phyloP scores from a whole-genome alignment of 768 basidiomycete genomes.

The Boletus vermiculosoides region DNA sequence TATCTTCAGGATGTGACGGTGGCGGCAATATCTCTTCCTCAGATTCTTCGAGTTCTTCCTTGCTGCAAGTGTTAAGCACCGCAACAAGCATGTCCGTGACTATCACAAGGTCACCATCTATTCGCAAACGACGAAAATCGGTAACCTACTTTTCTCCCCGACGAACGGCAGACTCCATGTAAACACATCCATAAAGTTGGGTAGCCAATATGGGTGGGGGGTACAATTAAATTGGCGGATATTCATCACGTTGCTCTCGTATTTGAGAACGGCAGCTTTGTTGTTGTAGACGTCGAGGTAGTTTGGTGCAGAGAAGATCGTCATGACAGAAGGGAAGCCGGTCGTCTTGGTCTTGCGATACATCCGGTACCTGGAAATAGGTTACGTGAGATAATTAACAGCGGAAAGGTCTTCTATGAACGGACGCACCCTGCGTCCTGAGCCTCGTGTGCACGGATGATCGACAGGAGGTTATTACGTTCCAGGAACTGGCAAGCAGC shows the following conservation, averaged over 20 bases:
- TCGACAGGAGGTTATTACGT: conserved; percentile 92
- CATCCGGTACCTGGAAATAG: conserved; percentile 78
- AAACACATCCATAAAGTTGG: conserved; percentile 99
- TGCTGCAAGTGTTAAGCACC: conserved; percentile 91
- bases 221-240: conserved; percentile 97
- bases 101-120: conserved; percentile 32
- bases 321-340: conserved; percentile 99
- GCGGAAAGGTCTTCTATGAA: neutral
- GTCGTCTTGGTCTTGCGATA: conserved; percentile 98
- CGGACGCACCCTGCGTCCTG: conserved; percentile 89
- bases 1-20: conserved; percentile 41
- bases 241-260: conserved; percentile 98
- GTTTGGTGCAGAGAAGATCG: conserved; percentile 98
- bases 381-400: neutral
- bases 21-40: conserved; percentile 45
- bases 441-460: conserved; percentile 97
- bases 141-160: conserved; percentile 84
- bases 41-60: conserved; percentile 92
- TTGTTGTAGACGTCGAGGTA: conserved; percentile 99
- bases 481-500: conserved; percentile 98
- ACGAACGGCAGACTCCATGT: conserved; percentile 99
- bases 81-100: conserved; percentile 99
- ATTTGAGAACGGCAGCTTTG: conserved; percentile 98
- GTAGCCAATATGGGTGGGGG: conserved; percentile 96
- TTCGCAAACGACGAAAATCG: neutral